Evolutionary conservation across 164 flowering plant genomes (phyloP), one percentile per base, ranked within the genome.

Genomic region (Aristolochia californica): DNA sequence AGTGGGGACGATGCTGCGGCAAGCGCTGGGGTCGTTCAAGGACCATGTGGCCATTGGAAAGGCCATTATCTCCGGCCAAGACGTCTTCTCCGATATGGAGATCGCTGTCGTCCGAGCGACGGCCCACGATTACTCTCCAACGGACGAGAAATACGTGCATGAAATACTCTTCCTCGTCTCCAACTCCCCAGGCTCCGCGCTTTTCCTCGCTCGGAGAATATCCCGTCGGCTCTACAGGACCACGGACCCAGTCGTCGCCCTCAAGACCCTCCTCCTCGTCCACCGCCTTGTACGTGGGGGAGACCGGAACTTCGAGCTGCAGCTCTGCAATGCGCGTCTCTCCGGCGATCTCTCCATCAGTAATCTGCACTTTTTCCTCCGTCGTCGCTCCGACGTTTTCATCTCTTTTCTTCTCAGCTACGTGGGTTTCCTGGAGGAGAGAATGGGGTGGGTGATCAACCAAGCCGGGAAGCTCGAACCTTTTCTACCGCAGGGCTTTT

Each of bases 241-340:
- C 4, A 63, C 68, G 30, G 82, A 83, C 62, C 74, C 69, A 53
- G 58, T 70, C 2, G 93, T 85, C 0, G 87, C 88, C 24, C 77
- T 83, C 68, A 85, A 85, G 75, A 71, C 79, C 27, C 76, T 85
- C 45, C 17, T 81, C 28, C 66, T 85, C 13, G 67, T 83, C 24
- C 93, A 85, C 27, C 80, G 93, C 18, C 75, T 85, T 50, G 68
- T 83, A 0, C 80, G 76, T 3, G 93, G 87, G 1, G 88, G 88
- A 15, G 80, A 79, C 48, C 71, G 81, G 2, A 57, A 62, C 26
- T 83, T 83, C 45, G 85, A 81, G 68, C 81, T 73, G 45, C 78
- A 78, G 59, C 70, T 85, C 0, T 76, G 76, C 7, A 48, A 53
- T 3, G 68, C 81, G 0, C 61, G 69, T 43, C 57, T 57, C 5